A percentile compares a stretch with the other conserved stretches of the same genome.
phyloP scores from a whole-genome alignment of 2,329 filamentous ascomycete genomes.

The Xylaria sp. region DNA sequence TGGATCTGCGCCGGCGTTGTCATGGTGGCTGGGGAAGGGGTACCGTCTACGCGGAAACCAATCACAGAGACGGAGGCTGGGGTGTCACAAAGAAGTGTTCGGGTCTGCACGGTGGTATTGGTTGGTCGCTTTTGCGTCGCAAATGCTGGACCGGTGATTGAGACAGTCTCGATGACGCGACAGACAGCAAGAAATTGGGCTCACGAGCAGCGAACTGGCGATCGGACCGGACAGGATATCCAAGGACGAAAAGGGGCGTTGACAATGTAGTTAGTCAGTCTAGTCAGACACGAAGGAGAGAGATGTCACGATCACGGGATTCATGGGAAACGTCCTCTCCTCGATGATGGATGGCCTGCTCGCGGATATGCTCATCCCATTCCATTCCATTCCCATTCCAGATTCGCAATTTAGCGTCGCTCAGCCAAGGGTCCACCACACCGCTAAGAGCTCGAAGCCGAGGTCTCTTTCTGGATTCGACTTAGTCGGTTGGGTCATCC shows the following conservation, averaged over 20 bases:
- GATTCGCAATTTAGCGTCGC: conserved; percentile 18
- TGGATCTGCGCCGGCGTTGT: conserved; percentile 48
- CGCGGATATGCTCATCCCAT: neutral
- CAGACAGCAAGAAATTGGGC: neutral
- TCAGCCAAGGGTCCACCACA: conserved; percentile 20
- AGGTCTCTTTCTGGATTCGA: conserved; percentile 28
- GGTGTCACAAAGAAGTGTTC: conserved; percentile 17
- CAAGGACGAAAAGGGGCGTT: neutral
- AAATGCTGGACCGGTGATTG: neutral
- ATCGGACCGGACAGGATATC: neutral
- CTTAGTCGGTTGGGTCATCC: conserved; percentile 16
- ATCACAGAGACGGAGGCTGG: conserved; percentile 16
- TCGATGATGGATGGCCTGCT: neutral
- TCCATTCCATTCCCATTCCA: neutral
- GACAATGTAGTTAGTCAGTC: neutral
- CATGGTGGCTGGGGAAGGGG: conserved; percentile 31
- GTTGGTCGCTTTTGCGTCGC: neutral
- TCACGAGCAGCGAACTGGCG: neutral
- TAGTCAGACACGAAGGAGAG: conserved; percentile 3
- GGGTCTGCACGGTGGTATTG: neutral
- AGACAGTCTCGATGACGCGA: neutral
- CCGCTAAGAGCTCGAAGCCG: conserved; percentile 31
- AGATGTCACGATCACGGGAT: neutral
- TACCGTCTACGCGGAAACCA: conserved; percentile 22
- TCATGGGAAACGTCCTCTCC: neutral